A percentile compares a stretch with the other conserved stretches of the same genome.
Evolutionary conservation across 805 yeast genomes (phyloP).

Genomic region (Saccharomycopsis schoenii): DNA sequence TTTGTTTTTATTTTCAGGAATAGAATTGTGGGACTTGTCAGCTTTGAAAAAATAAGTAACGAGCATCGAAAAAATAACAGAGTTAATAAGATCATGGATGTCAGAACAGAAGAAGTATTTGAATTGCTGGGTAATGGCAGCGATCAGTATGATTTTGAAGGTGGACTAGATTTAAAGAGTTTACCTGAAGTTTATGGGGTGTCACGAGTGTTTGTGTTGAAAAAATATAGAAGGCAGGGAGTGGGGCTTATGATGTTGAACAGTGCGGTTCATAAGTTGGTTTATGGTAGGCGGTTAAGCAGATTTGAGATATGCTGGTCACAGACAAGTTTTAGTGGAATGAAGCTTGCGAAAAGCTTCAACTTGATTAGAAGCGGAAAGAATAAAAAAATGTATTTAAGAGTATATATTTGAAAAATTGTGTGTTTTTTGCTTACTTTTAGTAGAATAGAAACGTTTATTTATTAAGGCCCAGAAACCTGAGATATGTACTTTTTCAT

Average conservation of each 20-base stretch:
- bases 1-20: constrained; percentile 39
- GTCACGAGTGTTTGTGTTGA: constrained; percentile 39
- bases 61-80: neutral
- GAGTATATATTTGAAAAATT: constrained; percentile 10
- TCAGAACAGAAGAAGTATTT: constrained; percentile 9
- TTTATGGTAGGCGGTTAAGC: constrained; percentile 39
- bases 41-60: constrained; percentile 25
- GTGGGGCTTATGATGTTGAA: constrained; percentile 39
- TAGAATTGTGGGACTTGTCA: constrained; percentile 46
- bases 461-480: neutral
- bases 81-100: constrained; percentile 11
- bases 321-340: constrained; percentile 62
- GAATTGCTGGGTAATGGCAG: neutral
- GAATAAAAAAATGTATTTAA: constrained; percentile 7
- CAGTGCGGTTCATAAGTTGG: constrained; percentile 32
- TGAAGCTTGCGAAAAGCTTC: constrained; percentile 44
- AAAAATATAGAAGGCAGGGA: constrained; percentile 37
- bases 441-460: neutral
- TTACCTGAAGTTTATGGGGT: constrained; percentile 29
- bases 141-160: neutral
- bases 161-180: neutral
- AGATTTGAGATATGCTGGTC: constrained; percentile 51
- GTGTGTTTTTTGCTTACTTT: neutral
- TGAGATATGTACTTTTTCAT: neutral
- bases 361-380: constrained; percentile 24